A percentile compares a stretch with the other conserved stretches of the same genome.
phyloP scores from a whole-genome alignment of 371 early-diverging fungal genomes.

The Zopfochytrium polystomum region DNA sequence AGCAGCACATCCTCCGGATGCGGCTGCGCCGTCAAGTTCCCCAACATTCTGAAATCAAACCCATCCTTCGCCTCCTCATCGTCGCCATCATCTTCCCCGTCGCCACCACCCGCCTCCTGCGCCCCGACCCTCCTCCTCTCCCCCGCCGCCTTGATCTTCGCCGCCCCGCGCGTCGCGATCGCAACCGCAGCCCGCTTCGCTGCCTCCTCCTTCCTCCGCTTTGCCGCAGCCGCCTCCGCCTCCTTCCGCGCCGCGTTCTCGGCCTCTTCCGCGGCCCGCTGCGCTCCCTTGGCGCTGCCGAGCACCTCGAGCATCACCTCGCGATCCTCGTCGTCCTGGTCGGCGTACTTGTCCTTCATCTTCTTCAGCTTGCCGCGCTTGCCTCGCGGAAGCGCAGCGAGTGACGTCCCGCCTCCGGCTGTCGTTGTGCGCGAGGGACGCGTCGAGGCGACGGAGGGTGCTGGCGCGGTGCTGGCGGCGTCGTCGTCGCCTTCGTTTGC shows the following conservation, averaged over 20 bases:
- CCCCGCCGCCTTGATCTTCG: too few relatives aligned
- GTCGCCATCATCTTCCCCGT: background rate
- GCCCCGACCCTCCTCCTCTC: too few relatives aligned
- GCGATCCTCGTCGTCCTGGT: slow-evolving; percentile 92
- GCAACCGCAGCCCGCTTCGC: slow-evolving; percentile 45
- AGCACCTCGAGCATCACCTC: slow-evolving; percentile 77
- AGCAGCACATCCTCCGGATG: too few relatives aligned
- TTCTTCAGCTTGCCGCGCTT: slow-evolving; percentile 85
- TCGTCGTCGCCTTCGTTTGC: background rate
- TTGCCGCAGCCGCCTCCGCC: slow-evolving; percentile 59
- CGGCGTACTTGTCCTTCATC: slow-evolving; percentile 86
- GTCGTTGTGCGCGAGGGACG: background rate
- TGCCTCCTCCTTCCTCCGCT: slow-evolving; percentile 78
- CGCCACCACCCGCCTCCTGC: too few relatives aligned
- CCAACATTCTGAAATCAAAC: slow-evolving; percentile 74
- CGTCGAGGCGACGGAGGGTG: background rate
- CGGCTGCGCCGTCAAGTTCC: slow-evolving; percentile 87
- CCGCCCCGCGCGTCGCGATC: slow-evolving; percentile 26
- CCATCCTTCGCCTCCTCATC: slow-evolving; percentile 71
- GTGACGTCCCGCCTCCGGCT: slow-evolving; percentile 16
- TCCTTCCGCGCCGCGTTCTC: slow-evolving; percentile 66
- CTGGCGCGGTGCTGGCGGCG: background rate
- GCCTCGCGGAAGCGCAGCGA: slow-evolving; percentile 66
- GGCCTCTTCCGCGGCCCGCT: slow-evolving; percentile 68
- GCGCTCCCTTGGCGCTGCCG: slow-evolving; percentile 60